Base-by-base conservation (phyloP, 148 eudicot genomes). In the Silene uniflora region DNA sequence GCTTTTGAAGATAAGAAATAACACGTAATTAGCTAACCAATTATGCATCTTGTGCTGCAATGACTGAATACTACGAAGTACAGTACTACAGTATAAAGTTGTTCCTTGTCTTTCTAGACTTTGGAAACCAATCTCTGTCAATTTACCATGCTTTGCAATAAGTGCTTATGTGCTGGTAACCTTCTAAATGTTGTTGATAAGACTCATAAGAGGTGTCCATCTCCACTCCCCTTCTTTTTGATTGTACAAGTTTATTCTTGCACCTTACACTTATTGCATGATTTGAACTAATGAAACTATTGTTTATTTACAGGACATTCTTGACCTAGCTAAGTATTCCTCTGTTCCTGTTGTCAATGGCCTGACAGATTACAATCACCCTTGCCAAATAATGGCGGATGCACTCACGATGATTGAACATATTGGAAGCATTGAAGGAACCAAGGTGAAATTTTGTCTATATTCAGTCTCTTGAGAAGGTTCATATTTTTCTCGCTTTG, bases 381-480 rank as follows among this genome's bases (percentile, higher is more conserved):
- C 99, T 54, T 85, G 89, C 83, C 98, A 95, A 90, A 92, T 95
- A 14, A 92, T 95, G 97, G 99, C 98, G 25, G 97, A 92, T 89
- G 98, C 91, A 0, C 96, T 90, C 74, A 95, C 98, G 29, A 95
- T 95, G 76, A 92, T 92, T 62, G 98, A 95, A 81, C 90, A 95
- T 73, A 35, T 92, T 82, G 98, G 98, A 80, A 86, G 78, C 54
- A 62, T 95, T 55, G 98, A 95, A 81, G 98, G 97, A 77, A 90
- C 90, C 69, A 95, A 95, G 96, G 96, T 94, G 79, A 78, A 73
- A n/a, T 71, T 29, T 14, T 44, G 10, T 29, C 25, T 32, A 46
- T 71, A 67, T 16, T 42, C 56, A 68, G 0, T 21, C 52, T 68
- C 52, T n/a, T 21, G 54, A 19, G 27, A 68, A 44, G 4, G 27